Evolutionary conservation across 225 moss, liverwort and hornwort species (phyloP).

Genomic region (Sphagnum tenellum): DNA sequence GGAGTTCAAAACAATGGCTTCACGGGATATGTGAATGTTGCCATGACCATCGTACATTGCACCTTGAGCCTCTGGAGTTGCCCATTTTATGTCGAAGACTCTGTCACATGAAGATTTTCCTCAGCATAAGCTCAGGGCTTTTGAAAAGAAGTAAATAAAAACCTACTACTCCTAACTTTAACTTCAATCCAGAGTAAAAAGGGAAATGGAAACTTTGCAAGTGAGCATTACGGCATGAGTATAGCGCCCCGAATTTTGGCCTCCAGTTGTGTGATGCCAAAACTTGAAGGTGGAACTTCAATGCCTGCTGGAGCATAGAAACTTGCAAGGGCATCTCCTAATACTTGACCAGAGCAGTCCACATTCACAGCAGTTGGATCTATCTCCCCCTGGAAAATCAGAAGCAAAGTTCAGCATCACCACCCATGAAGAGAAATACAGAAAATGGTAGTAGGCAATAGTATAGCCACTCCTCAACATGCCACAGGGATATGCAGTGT

Average conservation of each 20-base stretch:
- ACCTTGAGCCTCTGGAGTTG: constrained; percentile 92
- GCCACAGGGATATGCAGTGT: too few relatives aligned
- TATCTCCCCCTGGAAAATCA: constrained; percentile 61
- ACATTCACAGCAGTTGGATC: constrained; percentile 77
- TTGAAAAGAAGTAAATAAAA: too few relatives aligned
- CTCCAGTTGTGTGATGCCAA: constrained; percentile 70
- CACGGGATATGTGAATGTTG: constrained; percentile 75
- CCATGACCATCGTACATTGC: constrained; percentile 90
- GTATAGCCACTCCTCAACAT: too few relatives aligned
- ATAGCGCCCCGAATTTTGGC: constrained; percentile 93
- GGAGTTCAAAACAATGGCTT: constrained; percentile 70
- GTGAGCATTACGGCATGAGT: constrained; percentile 62
- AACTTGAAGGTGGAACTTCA: constrained; percentile 66
- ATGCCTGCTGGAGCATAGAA: constrained; percentile 74
- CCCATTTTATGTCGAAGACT: constrained; percentile 94
- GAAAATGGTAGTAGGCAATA: background rate
- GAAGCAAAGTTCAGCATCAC: too few relatives aligned
- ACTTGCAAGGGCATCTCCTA: constrained; percentile 63
- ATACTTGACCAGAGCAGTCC: constrained; percentile 87
- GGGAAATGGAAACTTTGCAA: background rate
- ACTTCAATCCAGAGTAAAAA: too few relatives aligned
- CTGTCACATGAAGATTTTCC: constrained; percentile 20
- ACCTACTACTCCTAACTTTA: too few relatives aligned
- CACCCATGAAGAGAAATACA: background rate
- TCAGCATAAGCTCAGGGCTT: too few relatives aligned